These are phyloP conservation scores for Bruguiera gymnorhiza DNA, from an alignment of 345 rosid genomes.

Conservation along the genomic window DNA sequence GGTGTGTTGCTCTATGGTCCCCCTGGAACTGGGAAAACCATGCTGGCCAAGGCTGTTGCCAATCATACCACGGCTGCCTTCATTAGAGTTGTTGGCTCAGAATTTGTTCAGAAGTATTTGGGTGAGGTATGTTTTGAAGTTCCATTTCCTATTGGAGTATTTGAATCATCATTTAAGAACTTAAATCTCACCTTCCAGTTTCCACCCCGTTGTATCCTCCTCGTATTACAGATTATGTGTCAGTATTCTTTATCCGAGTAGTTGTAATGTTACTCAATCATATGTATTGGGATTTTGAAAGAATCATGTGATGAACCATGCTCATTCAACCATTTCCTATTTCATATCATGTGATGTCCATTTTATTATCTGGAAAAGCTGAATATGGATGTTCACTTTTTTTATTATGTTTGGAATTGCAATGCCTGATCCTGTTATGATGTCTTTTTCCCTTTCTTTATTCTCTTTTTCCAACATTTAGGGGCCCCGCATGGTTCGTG, in stretches of 20 bases:
- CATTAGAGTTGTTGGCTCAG: conserved; percentile 98
- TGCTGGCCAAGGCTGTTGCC: conserved; percentile 99
- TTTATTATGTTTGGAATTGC: background rate
- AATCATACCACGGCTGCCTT: conserved; percentile 96
- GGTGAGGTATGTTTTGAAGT: conserved; percentile 63
- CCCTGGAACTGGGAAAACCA: conserved; percentile 97
- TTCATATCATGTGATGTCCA: too few relatives aligned
- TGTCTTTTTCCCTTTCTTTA: background rate
- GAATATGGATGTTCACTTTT: background rate
- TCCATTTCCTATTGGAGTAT: background rate
- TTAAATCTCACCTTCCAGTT: too few relatives aligned
- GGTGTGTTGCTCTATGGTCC: conserved; percentile 98
- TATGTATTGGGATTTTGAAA: too few relatives aligned
- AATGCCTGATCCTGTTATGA: background rate
- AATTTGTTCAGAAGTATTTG: conserved; percentile 95
- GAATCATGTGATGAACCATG: too few relatives aligned
- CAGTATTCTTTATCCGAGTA: too few relatives aligned
- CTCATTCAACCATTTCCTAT: too few relatives aligned
- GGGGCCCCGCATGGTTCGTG: conserved; percentile 99
- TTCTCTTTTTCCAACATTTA: conserved; percentile 24
- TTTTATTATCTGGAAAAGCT: too few relatives aligned
- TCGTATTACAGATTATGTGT: too few relatives aligned
- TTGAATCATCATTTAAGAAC: background rate
- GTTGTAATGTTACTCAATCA: too few relatives aligned
- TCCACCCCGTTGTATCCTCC: too few relatives aligned